Percentiles rank a stretch among this genome's conserved stretches.
These are phyloP conservation scores for Furcasterigmium furcatum DNA, from an alignment of 2,329 filamentous ascomycete species.

Conservation along the genomic window DNA sequence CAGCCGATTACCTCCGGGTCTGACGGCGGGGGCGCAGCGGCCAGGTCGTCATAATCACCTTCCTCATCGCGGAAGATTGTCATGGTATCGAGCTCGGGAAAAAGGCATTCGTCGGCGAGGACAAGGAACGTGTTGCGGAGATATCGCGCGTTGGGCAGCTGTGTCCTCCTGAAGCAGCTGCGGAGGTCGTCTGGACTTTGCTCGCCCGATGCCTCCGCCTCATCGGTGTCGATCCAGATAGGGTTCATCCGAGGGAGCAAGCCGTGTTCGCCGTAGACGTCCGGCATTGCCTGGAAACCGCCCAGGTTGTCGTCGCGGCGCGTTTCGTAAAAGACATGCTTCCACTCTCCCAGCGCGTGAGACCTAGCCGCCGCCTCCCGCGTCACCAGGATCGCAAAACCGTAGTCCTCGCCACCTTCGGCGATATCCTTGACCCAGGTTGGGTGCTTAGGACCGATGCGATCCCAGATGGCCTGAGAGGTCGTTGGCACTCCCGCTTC, in stretches of 20 bases:
- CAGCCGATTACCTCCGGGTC: no score
- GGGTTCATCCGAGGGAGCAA: not conserved
- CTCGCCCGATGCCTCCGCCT: not conserved
- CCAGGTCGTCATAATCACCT: no score
- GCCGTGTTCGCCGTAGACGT: not conserved
- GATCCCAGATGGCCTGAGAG: not conserved
- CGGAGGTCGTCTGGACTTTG: not conserved
- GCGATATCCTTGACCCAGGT: not conserved
- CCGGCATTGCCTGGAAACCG: not conserved
- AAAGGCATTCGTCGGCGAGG: not conserved
- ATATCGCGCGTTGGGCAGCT: not conserved
- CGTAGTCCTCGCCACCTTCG: not conserved
- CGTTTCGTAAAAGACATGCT: not conserved
- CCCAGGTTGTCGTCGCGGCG: not conserved
- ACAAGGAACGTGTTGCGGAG: conserved; percentile 2
- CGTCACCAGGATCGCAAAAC: not conserved
- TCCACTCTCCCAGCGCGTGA: not conserved
- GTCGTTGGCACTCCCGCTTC: not conserved
- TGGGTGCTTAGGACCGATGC: not conserved
- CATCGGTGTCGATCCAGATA: not conserved
- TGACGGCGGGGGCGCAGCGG: no score
- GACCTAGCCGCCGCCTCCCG: not conserved
- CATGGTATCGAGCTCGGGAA: not conserved
- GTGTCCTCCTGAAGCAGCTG: not conserved
- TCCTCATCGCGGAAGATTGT: not conserved